A percentile compares a stretch with the other conserved stretches of the same genome.
These are phyloP conservation scores for Luvunga scandens DNA, from an alignment of 345 rosid genomes.

Conservation along the genomic window DNA sequence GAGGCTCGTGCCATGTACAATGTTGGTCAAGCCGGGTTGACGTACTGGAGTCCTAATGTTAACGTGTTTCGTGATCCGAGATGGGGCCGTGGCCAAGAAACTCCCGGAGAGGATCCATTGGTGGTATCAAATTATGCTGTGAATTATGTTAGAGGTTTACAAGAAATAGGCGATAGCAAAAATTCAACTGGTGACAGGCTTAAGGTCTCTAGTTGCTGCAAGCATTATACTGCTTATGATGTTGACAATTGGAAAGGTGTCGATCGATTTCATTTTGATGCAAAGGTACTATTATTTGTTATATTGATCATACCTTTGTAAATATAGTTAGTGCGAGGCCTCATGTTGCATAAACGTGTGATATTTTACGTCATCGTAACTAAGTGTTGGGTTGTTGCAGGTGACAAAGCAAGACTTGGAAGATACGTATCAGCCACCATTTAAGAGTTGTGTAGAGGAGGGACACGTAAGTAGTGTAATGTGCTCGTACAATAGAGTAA, in stretches of 20 bases:
- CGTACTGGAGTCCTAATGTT: slow-evolving; percentile 60
- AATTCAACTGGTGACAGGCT: slow-evolving; percentile 16
- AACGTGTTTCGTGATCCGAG: slow-evolving; percentile 51
- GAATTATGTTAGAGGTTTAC: slow-evolving; percentile 49
- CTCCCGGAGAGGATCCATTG: slow-evolving; percentile 52
- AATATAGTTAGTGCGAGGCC: background rate
- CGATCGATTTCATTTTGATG: slow-evolving; percentile 41
- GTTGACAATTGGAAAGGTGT: slow-evolving; percentile 37
- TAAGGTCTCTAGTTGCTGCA: slow-evolving; percentile 45
- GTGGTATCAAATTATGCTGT: slow-evolving; percentile 42
- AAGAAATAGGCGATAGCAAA: slow-evolving; percentile 27
- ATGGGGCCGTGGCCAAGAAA: slow-evolving; percentile 59
- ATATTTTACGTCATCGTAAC: too few relatives aligned
- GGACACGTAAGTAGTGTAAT: slow-evolving; percentile 39
- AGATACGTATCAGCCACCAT: slow-evolving; percentile 48
- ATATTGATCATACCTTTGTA: too few relatives aligned
- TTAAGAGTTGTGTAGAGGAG: slow-evolving; percentile 40
- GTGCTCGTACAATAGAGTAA: slow-evolving; percentile 49
- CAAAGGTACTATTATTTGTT: slow-evolving; percentile 20
- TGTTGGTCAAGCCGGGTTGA: slow-evolving; percentile 38
- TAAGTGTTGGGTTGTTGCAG: slow-evolving; percentile 13
- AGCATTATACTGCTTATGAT: slow-evolving; percentile 52
- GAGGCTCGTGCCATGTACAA: slow-evolving; percentile 51
- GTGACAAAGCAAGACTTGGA: slow-evolving; percentile 45
- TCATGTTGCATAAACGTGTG: background rate